These are phyloP conservation scores for Laetiporus sulphureus DNA, from an alignment of 1,284 basidiomycete genomes.

Conservation along the genomic window DNA sequence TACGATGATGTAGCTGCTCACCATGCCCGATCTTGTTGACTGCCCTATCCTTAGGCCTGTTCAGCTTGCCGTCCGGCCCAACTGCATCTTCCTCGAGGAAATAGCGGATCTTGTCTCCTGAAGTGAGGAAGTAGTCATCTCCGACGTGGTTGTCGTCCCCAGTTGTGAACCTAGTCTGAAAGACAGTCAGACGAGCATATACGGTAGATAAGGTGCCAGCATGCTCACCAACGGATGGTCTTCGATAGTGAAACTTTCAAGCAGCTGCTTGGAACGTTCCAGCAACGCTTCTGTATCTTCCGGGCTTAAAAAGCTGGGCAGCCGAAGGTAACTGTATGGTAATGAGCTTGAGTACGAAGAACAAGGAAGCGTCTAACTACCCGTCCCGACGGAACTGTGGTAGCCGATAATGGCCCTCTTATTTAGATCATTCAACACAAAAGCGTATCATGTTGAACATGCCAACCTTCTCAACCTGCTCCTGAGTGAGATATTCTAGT, in stretches of 20 bases:
- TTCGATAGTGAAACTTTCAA: slow-evolving; percentile 69
- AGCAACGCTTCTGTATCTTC: slow-evolving; percentile 62
- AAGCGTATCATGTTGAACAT: slow-evolving; percentile 10
- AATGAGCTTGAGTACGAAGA: too few relatives aligned
- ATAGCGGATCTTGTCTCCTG: slow-evolving; percentile 89
- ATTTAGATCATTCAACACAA: too few relatives aligned
- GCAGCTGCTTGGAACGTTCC: slow-evolving; percentile 61
- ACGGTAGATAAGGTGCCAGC: too few relatives aligned
- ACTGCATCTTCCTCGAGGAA: slow-evolving; percentile 85
- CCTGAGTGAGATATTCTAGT: slow-evolving; percentile 37
- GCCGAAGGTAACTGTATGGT: slow-evolving; percentile 75
- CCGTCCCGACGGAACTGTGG: slow-evolving; percentile 44
- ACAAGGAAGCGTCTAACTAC: too few relatives aligned
- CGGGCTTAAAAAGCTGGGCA: slow-evolving; percentile 65
- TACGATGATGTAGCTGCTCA: too few relatives aligned
- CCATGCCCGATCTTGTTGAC: slow-evolving; percentile 86
- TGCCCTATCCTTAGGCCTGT: slow-evolving; percentile 69
- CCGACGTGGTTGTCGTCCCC: slow-evolving; percentile 74
- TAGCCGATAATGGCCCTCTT: background rate
- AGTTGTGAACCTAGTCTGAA: slow-evolving; percentile 87
- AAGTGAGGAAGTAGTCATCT: slow-evolving; percentile 88
- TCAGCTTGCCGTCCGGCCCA: slow-evolving; percentile 55
- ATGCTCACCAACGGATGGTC: slow-evolving; percentile 73
- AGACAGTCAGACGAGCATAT: background rate
- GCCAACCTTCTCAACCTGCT: slow-evolving; percentile 51